These are phyloP conservation scores for Lasiosphaeria hispida DNA, from an alignment of 495 filamentous ascomycete genomes.

Conservation along the genomic window DNA sequence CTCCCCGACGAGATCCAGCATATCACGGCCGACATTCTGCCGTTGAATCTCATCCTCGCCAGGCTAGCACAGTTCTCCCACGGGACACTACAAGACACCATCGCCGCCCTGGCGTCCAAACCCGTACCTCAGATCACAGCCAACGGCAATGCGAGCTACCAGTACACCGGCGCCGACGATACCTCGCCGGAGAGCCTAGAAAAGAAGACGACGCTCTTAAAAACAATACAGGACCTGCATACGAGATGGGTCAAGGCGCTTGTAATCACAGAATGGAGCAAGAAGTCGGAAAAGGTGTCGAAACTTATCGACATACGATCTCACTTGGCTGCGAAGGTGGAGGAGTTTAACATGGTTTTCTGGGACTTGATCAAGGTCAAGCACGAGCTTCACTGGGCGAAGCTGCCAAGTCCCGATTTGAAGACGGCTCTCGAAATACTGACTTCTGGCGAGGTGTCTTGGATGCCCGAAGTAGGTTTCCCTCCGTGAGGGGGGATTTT, in stretches of 20 bases:
- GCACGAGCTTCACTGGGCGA: conserved; percentile 57
- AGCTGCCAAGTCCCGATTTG: conserved; percentile 84
- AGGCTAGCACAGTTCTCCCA: conserved; percentile 80
- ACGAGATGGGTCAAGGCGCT: conserved; percentile 80
- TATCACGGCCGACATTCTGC: conserved; percentile 71
- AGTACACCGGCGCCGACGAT: conserved; percentile 40
- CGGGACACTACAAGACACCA: conserved; percentile 66
- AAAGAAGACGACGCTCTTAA: conserved; percentile 76
- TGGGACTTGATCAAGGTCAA: conserved; percentile 67
- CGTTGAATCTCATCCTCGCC: conserved; percentile 65
- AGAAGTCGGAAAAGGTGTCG: conserved; percentile 70
- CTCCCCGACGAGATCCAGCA: conserved; percentile 74
- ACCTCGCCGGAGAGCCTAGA: conserved; percentile 63
- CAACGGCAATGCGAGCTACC: conserved; percentile 49
- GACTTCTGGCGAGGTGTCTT: conserved; percentile 66
- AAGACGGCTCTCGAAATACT: conserved; percentile 84
- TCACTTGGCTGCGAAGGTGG: conserved; percentile 62
- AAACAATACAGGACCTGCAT: conserved; percentile 61
- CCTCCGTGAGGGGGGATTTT: neutral
- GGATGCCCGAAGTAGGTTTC: conserved; percentile 70
- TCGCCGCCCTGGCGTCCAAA: conserved; percentile 68
- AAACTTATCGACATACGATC: conserved; percentile 79
- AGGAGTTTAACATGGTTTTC: conserved; percentile 54
- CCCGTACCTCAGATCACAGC: conserved; percentile 45
- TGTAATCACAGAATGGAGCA: conserved; percentile 84